Percentiles rank a stretch among this genome's conserved stretches.
These are phyloP conservation scores for Hymenoscyphus fraxineus DNA, from an alignment of 2,329 filamentous ascomycete species.

Conservation along the genomic window DNA sequence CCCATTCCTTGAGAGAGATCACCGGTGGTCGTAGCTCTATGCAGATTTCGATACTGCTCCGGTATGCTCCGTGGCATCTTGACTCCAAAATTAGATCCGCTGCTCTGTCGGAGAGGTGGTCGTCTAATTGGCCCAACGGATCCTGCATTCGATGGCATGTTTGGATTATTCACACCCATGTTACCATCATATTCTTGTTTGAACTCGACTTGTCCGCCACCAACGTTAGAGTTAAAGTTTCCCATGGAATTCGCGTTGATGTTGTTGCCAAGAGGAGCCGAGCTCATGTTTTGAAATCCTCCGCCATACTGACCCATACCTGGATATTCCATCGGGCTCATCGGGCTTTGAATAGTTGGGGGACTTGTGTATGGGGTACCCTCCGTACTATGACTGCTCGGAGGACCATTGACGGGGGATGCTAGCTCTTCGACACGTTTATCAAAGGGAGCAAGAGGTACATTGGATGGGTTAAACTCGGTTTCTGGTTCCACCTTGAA, in stretches of 20 bases:
- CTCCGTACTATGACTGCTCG: slow-evolving; percentile 16
- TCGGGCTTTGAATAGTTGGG: slow-evolving; percentile 25
- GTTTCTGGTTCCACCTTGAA: slow-evolving; percentile 32
- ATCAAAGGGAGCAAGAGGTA: slow-evolving; percentile 24
- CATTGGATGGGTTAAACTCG: slow-evolving; percentile 22
- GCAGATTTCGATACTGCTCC: slow-evolving; percentile 25
- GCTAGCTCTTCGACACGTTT: slow-evolving; percentile 30
- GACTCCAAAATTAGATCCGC: slow-evolving; percentile 22
- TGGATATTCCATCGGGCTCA: slow-evolving; percentile 29
- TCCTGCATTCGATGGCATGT: slow-evolving; percentile 16
- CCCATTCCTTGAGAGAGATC: slow-evolving; percentile 15
- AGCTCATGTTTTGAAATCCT: slow-evolving; percentile 24
- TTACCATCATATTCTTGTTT: slow-evolving; percentile 25
- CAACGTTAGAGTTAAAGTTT: slow-evolving; percentile 23
- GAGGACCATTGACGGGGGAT: slow-evolving; percentile 21
- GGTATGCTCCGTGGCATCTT: slow-evolving; percentile 30
- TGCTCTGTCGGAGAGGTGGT: slow-evolving; percentile 27
- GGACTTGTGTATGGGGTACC: slow-evolving; percentile 27
- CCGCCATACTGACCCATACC: slow-evolving; percentile 22
- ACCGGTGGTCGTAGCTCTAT: slow-evolving; percentile 22
- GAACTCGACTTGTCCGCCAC: slow-evolving; percentile 22
- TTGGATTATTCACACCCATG: slow-evolving; percentile 3
- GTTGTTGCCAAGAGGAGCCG: slow-evolving; percentile 17
- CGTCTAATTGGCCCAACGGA: slow-evolving; percentile 19
- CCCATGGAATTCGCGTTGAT: slow-evolving; percentile 16